phyloP scores from a whole-genome alignment of 176 grass and related monocot species.

The Dendrocalamus sinicus region DNA sequence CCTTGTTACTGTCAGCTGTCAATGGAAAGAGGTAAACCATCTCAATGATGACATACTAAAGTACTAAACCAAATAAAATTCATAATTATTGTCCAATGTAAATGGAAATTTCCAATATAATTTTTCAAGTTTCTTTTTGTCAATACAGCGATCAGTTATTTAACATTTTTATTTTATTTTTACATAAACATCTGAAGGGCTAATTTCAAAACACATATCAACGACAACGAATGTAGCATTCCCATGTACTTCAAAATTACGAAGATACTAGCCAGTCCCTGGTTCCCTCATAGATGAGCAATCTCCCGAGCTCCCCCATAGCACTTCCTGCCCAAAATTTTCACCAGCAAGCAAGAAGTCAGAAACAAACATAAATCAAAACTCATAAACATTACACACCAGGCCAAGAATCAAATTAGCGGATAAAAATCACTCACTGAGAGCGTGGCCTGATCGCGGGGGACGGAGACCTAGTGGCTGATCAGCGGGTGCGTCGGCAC shows the following conservation, averaged over 20 bases:
- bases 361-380: neutral
- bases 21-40: too few species aligned
- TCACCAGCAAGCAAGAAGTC: neutral
- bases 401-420: neutral
- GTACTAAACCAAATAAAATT: too few species aligned
- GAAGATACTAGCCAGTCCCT: conserved; percentile 70
- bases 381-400: neutral
- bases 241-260: neutral
- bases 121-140: too few species aligned
- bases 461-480: conserved; percentile 76
- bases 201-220: too few species aligned
- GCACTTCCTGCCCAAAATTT: conserved; percentile 49
- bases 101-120: too few species aligned
- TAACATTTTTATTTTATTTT: too few species aligned
- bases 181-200: too few species aligned
- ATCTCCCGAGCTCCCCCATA: conserved; percentile 78
- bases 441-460: conserved; percentile 64
- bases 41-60: too few species aligned
- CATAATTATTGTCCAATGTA: too few species aligned
- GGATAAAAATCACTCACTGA: conserved; percentile 41
- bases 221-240: too few species aligned
- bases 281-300: conserved; percentile 75
- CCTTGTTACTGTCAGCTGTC: too few species aligned
- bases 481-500: conserved; percentile 72
- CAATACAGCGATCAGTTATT: too few species aligned